Percentiles rank a stretch among this genome's conserved stretches.
phyloP scores from a whole-genome alignment of 78 protist species.

The Planoprotostelium fungivorum region DNA sequence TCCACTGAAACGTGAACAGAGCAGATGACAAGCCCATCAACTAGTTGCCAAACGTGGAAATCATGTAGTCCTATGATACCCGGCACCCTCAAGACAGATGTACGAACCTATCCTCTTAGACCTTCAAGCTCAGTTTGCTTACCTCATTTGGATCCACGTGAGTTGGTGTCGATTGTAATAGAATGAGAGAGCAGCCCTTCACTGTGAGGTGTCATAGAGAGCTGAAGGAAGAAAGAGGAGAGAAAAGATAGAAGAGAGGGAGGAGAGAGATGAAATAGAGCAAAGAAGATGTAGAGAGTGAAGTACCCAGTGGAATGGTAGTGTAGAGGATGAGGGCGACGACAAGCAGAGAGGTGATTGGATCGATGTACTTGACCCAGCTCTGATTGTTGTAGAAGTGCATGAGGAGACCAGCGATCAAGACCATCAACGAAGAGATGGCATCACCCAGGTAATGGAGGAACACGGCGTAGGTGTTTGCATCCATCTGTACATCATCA shows the following conservation, averaged over 20 bases:
- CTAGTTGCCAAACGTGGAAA: conserved; percentile 82
- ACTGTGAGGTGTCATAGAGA: background rate
- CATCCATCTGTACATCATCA: no score
- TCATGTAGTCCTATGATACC: conserved; percentile 60
- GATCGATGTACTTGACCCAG: conserved; percentile 70
- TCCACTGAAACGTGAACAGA: conserved; percentile 52
- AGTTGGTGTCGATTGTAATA: conserved; percentile 61
- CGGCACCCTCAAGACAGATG: conserved; percentile 21
- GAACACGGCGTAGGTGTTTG: conserved; percentile 73
- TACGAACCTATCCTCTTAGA: background rate
- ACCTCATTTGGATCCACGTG: background rate
- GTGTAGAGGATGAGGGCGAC: conserved; percentile 35
- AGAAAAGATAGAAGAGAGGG: no score
- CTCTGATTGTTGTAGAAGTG: conserved; percentile 5
- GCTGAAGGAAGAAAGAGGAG: background rate
- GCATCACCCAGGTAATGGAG: conserved; percentile 83
- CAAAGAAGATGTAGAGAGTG: background rate
- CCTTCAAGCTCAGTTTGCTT: background rate
- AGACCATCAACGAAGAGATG: conserved; percentile 72
- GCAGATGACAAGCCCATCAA: conserved; percentile 48
- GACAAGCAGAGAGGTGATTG: conserved; percentile 60
- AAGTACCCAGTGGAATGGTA: conserved; percentile 42
- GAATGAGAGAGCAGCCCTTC: conserved; percentile 34
- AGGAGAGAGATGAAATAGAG: no score
- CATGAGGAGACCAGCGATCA: conserved; percentile 58